Evolutionary conservation across 805 yeast species (phyloP).

Genomic region (Pichia heedii): DNA sequence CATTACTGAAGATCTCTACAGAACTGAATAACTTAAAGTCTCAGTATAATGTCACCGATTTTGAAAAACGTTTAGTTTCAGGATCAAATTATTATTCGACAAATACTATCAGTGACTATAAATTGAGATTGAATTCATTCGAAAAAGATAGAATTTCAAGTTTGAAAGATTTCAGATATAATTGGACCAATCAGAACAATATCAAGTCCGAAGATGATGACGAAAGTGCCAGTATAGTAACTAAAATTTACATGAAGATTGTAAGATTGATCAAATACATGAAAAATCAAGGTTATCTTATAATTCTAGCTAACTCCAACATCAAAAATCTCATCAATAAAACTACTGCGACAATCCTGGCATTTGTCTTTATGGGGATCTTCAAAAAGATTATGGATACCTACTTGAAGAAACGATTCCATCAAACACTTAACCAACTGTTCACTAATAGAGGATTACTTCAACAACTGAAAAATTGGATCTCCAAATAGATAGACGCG

Average conservation of each 20-base stretch:
- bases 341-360: not conserved
- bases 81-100: constrained; percentile 6
- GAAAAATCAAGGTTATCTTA: not conserved
- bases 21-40: constrained; percentile 25
- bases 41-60: not conserved
- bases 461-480: too few relatives aligned
- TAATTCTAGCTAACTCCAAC: too few relatives aligned
- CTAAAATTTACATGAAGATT: constrained; percentile 3
- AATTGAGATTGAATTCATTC: constrained; percentile 2
- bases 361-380: not conserved
- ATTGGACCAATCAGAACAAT: too few relatives aligned
- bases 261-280: not conserved
- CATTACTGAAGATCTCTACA: constrained; percentile 36
- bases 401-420: not conserved
- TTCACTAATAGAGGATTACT: not conserved
- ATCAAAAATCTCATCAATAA: not conserved
- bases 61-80: constrained; percentile 7
- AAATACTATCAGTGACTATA: constrained; percentile 4
- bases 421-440: not conserved
- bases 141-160: not conserved
- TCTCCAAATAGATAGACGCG: too few relatives aligned
- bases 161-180: not conserved
- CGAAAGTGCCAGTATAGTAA: not conserved
- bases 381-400: constrained; percentile 1
- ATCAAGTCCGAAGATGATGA: not conserved